phyloP scores from a whole-genome alignment of 2,329 filamentous ascomycete species.

The Aspergillus novofumigatus region DNA sequence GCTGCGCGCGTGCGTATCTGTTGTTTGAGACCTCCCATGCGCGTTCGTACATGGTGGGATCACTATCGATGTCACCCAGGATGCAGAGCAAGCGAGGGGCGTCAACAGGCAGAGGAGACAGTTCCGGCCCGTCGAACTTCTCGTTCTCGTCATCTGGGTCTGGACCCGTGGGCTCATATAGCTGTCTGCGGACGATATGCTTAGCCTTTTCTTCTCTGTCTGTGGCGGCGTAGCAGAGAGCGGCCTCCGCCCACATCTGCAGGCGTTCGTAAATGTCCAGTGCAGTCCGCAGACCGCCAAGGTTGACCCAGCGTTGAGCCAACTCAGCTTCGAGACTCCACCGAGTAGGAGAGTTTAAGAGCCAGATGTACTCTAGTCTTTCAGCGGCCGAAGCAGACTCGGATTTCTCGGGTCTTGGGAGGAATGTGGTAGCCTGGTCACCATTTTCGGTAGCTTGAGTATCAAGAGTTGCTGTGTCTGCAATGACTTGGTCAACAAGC shows the following conservation, averaged over 20 bases:
- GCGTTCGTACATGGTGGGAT: conserved; percentile 70
- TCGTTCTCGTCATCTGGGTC: conserved; percentile 49
- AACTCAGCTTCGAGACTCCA: conserved; percentile 96
- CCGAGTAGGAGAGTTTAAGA: conserved; percentile 74
- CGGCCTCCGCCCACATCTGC: conserved; percentile 91
- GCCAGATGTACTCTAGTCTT: conserved; percentile 77
- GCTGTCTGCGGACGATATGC: conserved; percentile 68
- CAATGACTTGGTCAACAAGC: conserved; percentile 89
- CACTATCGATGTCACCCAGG: conserved; percentile 78
- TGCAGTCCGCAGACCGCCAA: conserved; percentile 83
- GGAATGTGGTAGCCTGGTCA: conserved; percentile 66
- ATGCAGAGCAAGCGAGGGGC: conserved; percentile 90
- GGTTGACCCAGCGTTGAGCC: conserved; percentile 82
- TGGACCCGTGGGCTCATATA: conserved; percentile 63
- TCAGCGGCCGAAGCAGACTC: conserved; percentile 72
- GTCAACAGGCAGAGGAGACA: conserved; percentile 69
- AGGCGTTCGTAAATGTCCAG: conserved; percentile 94
- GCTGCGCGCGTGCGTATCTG: conserved; percentile 81
- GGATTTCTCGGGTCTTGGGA: conserved; percentile 68
- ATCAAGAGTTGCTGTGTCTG: conserved; percentile 62
- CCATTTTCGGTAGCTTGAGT: conserved; percentile 30
- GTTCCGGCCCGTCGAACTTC: conserved; percentile 63
- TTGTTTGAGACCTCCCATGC: conserved; percentile 82
- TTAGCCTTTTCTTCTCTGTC: conserved; percentile 80
- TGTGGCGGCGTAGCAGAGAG: conserved; percentile 77